Percentiles rank a stretch among this genome's conserved stretches.
These are phyloP conservation scores for Tilletia horrida DNA, from an alignment of 1,284 basidiomycete species.

Conservation along the genomic window DNA sequence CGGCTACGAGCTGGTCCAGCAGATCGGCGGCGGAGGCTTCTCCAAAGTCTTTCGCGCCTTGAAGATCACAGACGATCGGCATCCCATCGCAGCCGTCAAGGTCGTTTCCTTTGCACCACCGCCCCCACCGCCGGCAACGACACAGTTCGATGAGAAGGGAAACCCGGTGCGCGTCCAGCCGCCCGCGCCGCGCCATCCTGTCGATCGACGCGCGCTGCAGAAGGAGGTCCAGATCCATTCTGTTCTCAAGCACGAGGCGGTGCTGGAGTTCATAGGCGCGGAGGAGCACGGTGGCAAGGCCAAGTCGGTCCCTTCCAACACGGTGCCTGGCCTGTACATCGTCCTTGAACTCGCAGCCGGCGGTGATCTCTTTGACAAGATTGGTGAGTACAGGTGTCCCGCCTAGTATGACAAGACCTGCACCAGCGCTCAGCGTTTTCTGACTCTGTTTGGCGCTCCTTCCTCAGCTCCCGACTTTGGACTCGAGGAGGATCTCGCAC, in stretches of 20 bases:
- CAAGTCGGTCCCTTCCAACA: slow-evolving; percentile 38
- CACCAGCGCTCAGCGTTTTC: background rate
- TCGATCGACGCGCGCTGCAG: slow-evolving; percentile 57
- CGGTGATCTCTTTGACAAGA: slow-evolving; percentile 97
- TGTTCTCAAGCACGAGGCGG: slow-evolving; percentile 73
- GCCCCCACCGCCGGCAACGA: slow-evolving; percentile 20
- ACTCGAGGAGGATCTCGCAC: slow-evolving; percentile 79
- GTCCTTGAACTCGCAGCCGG: slow-evolving; percentile 86
- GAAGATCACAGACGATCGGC: slow-evolving; percentile 32
- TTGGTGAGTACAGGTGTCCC: slow-evolving; percentile 64
- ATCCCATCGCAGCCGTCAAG: slow-evolving; percentile 51
- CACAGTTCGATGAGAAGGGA: background rate
- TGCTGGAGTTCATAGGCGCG: slow-evolving; percentile 79
- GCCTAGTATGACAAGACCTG: background rate
- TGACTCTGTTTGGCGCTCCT: slow-evolving; percentile 9
- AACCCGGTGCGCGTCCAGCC: background rate
- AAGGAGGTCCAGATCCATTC: slow-evolving; percentile 91
- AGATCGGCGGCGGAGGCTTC: slow-evolving; percentile 53
- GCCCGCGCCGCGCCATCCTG: slow-evolving; percentile 38
- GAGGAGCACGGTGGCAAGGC: slow-evolving; percentile 35
- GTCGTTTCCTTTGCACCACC: slow-evolving; percentile 50
- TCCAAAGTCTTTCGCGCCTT: slow-evolving; percentile 50
- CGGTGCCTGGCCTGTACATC: slow-evolving; percentile 70
- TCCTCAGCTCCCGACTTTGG: slow-evolving; percentile 70
- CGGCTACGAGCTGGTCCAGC: slow-evolving; percentile 54